Evolutionary conservation across 495 filamentous ascomycete species (phyloP).

Genomic region (Astrothelium macrocarpum): DNA sequence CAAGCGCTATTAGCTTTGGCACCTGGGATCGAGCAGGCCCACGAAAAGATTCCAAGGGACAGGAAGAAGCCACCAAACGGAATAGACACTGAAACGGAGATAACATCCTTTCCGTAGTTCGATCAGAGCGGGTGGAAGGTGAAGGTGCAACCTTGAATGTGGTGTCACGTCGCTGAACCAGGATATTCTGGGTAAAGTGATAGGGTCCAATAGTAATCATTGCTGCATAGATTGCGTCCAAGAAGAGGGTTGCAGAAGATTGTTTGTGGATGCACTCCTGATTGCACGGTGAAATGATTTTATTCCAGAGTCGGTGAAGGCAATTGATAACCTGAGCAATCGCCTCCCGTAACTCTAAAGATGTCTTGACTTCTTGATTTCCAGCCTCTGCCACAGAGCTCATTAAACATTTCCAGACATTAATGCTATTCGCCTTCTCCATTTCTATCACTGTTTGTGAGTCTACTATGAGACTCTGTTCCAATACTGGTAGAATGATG

Average conservation of each 20-base stretch:
- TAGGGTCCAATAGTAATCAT: slow-evolving; percentile 58
- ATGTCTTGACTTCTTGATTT: slow-evolving; percentile 82
- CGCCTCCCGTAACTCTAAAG: slow-evolving; percentile 68
- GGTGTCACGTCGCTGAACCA: slow-evolving; percentile 25
- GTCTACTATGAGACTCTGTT: slow-evolving; percentile 49
- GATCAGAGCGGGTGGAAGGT: slow-evolving; percentile 24
- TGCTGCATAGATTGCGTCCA: slow-evolving; percentile 39
- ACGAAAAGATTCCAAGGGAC: not conserved
- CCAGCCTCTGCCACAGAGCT: slow-evolving; percentile 65
- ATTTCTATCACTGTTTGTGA: slow-evolving; percentile 39
- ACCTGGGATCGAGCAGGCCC: not conserved
- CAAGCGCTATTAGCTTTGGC: not conserved
- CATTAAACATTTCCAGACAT: slow-evolving; percentile 61
- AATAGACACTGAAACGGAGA: slow-evolving; percentile 27
- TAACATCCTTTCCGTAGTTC: slow-evolving; percentile 20
- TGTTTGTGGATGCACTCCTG: not conserved
- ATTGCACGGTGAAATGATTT: slow-evolving; percentile 9
- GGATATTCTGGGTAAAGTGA: slow-evolving; percentile 70
- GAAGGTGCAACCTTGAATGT: slow-evolving; percentile 28
- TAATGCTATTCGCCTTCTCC: slow-evolving; percentile 39
- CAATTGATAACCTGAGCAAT: slow-evolving; percentile 60
- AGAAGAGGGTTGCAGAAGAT: not conserved
- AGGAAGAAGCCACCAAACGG: slow-evolving; percentile 12
- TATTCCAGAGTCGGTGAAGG: slow-evolving; percentile 57
- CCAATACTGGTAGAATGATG: slow-evolving; percentile 53